Percentiles rank a stretch among this genome's conserved stretches.
Evolutionary conservation across 371 early-diverging fungal genomes (phyloP).

Genomic region (Zychaea mexicana): DNA sequence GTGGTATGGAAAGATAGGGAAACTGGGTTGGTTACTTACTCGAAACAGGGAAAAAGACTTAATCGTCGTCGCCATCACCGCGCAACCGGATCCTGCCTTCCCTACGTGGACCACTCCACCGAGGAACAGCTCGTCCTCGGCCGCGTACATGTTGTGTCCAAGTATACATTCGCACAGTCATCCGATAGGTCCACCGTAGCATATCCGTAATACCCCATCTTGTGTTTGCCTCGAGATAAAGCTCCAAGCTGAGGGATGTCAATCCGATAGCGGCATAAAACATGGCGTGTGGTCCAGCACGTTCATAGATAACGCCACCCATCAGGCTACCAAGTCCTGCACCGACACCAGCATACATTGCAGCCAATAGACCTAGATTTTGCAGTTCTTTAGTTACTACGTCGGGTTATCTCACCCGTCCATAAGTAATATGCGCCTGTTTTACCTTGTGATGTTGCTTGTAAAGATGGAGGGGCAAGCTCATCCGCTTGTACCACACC

Average conservation of each 20-base stretch:
- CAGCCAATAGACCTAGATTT: constrained; percentile 47
- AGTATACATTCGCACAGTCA: constrained; percentile 21
- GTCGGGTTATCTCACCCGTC: no score
- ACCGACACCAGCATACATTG: constrained; percentile 57
- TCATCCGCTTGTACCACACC: constrained; percentile 59
- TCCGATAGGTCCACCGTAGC: constrained; percentile 27
- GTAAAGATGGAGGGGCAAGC: constrained; percentile 49
- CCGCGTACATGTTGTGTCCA: constrained; percentile 45
- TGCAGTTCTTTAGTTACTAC: no score
- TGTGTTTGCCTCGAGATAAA: constrained; percentile 51
- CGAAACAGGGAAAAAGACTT: no score
- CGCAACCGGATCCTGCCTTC: constrained; percentile 39
- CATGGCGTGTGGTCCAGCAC: constrained; percentile 47
- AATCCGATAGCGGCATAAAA: constrained; percentile 47
- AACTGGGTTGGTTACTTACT: no score
- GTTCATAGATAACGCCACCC: constrained; percentile 47
- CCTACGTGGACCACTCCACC: constrained; percentile 44
- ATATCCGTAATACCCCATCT: constrained; percentile 44
- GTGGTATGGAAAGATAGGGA: no score
- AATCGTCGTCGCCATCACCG: constrained; percentile 12
- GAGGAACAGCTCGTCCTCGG: constrained; percentile 44
- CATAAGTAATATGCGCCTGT: no score
- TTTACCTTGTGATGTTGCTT: constrained; percentile 56
- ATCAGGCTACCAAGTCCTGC: constrained; percentile 50
- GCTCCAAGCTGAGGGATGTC: constrained; percentile 39